phyloP scores from a whole-genome alignment of 208 protist genomes.

The Acanthamoeba quina region DNA sequence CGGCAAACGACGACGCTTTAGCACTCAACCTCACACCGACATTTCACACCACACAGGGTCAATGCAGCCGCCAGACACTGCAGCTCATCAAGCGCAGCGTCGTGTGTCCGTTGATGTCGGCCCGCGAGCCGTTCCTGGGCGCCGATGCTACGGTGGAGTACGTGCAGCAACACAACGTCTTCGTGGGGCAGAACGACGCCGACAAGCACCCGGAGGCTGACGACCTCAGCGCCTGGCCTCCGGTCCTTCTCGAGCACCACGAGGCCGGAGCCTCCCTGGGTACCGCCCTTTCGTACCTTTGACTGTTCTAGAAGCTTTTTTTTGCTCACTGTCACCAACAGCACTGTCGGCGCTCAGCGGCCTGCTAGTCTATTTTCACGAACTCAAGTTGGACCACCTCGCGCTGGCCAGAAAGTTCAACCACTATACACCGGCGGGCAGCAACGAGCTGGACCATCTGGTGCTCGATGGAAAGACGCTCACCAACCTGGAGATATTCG shows the following conservation, averaged over 20 bases:
- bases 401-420: not conserved
- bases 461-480: slow-evolving; percentile 84
- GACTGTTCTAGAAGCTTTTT: not conserved
- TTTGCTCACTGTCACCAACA: too few species aligned
- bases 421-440: slow-evolving; percentile 6
- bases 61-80: slow-evolving; percentile 61
- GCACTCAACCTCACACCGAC: not conserved
- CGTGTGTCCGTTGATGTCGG: slow-evolving; percentile 39
- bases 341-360: slow-evolving; percentile 78
- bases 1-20: not conserved
- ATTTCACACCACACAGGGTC: not conserved
- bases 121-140: slow-evolving; percentile 7
- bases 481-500: slow-evolving; percentile 84
- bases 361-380: slow-evolving; percentile 77
- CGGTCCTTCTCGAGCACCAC: slow-evolving; percentile 10
- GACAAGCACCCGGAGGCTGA: not conserved
- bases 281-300: not conserved
- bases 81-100: slow-evolving; percentile 62
- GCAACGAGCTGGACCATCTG: slow-evolving; percentile 67
- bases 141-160: slow-evolving; percentile 37
- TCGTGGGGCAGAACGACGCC: slow-evolving; percentile 5
- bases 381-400: slow-evolving; percentile 79
- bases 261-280: not conserved
- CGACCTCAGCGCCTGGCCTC: slow-evolving; percentile 11
- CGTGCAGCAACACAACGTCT: slow-evolving; percentile 32